phyloP scores from a whole-genome alignment of 208 protist species.

The Leishmania arabica region DNA sequence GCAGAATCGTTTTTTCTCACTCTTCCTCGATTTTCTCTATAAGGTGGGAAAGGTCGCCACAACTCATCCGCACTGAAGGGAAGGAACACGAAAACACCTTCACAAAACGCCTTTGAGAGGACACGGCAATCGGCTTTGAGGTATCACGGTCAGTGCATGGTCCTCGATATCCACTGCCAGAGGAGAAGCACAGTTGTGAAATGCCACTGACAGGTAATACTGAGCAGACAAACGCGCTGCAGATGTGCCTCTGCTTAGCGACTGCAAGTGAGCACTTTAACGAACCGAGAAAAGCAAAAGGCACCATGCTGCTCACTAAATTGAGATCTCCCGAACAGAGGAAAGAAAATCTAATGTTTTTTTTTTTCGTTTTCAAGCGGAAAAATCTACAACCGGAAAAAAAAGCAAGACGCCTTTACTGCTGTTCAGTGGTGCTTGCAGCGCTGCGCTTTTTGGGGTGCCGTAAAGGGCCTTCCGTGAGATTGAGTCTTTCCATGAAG shows the following conservation, averaged over 20 bases:
- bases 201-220: background rate
- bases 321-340: background rate
- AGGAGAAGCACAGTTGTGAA: background rate
- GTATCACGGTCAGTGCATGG: background rate
- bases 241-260: background rate
- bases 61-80: background rate
- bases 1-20: background rate
- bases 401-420: background rate
- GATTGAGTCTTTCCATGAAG: slow-evolving; percentile 75
- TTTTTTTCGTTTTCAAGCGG: background rate
- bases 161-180: background rate
- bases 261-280: background rate
- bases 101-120: background rate
- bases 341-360: background rate
- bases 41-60: background rate
- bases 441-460: slow-evolving; percentile 71
- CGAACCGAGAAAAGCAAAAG: background rate
- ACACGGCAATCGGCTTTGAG: background rate
- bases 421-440: slow-evolving; percentile 16
- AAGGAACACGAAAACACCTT: background rate
- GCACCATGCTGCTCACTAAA: background rate
- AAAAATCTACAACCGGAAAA: slow-evolving; percentile 11
- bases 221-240: background rate
- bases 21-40: background rate
- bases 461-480: slow-evolving; percentile 77